These are phyloP conservation scores for Lipomyces yamanashiensis DNA, from an alignment of 805 yeast genomes.

Conservation along the genomic window DNA sequence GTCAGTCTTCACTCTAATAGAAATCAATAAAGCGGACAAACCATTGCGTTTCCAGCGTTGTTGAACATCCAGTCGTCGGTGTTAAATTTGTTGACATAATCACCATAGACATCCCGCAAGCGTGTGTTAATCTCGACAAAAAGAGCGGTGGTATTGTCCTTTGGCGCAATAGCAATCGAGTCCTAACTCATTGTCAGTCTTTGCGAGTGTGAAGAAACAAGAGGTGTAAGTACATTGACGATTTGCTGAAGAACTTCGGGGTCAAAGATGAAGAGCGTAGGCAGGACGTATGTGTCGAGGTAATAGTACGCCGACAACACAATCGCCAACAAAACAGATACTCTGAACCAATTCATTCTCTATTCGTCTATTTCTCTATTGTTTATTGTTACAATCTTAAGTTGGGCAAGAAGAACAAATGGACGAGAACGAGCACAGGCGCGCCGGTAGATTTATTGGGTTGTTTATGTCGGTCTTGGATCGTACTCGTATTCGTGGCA, in stretches of 20 bases:
- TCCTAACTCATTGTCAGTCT: conserved; percentile 5
- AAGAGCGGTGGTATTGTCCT: conserved; percentile 59
- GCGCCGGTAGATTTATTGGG: not conserved
- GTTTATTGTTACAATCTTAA: not conserved
- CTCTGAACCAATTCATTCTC: conserved; percentile 13
- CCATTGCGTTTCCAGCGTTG: conserved; percentile 98
- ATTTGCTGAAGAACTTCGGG: conserved; percentile 61
- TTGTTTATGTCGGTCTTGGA: not conserved
- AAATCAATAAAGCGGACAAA: conserved; percentile 1
- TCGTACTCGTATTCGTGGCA: not conserved
- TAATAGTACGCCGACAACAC: conserved; percentile 19
- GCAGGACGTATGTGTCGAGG: conserved; percentile 66
- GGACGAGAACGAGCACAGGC: not conserved
- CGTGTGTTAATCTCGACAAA: conserved; percentile 64
- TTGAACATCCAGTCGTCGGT: conserved; percentile 92
- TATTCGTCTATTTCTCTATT: not conserved
- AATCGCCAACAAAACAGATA: conserved; percentile 24
- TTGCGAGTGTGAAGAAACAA: conserved; percentile 38
- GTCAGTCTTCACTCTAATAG: not conserved
- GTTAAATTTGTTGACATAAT: conserved; percentile 69
- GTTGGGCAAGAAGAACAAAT: not conserved
- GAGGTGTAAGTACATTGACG: conserved; percentile 42
- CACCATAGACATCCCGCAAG: conserved; percentile 70
- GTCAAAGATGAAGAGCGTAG: conserved; percentile 73
- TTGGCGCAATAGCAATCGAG: conserved; percentile 45